Percentiles rank a stretch among this genome's conserved stretches.
These are phyloP conservation scores for Cichorium intybus DNA, from an alignment of 140 eudicot genomes.

Conservation along the genomic window DNA sequence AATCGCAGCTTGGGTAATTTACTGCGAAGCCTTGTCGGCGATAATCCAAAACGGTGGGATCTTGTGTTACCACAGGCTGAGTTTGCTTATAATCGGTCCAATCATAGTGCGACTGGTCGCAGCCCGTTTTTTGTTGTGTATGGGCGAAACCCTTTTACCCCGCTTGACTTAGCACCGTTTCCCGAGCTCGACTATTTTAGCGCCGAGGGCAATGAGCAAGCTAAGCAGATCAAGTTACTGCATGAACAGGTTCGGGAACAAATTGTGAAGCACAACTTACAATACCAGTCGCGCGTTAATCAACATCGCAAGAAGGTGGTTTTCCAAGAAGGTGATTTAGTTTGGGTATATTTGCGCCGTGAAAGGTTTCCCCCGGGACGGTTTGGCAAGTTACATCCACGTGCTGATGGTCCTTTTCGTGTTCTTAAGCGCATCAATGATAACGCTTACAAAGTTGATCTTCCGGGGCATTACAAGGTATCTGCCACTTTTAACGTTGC, in stretches of 20 bases:
- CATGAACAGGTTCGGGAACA: constrained; percentile 7
- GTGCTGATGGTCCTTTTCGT: neutral
- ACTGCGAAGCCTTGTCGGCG: too few relatives aligned
- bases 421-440: too few relatives aligned
- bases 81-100: too few relatives aligned
- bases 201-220: neutral
- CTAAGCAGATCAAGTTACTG: neutral
- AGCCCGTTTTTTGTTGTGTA: constrained; percentile 2
- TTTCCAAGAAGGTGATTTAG: too few relatives aligned
- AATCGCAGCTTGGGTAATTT: too few relatives aligned
- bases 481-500: neutral
- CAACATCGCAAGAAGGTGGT: too few relatives aligned
- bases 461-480: too few relatives aligned
- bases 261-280: neutral
- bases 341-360: neutral
- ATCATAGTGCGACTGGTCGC: too few relatives aligned
- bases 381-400: neutral
- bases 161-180: neutral
- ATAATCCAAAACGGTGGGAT: too few relatives aligned
- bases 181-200: neutral
- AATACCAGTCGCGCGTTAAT: neutral
- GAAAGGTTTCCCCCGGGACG: too few relatives aligned
- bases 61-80: neutral
- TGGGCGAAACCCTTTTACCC: constrained; percentile 12
- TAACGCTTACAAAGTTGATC: too few relatives aligned